phyloP scores from a whole-genome alignment of 192 early-diverging fungal species.

The Backusella psychrophila region DNA sequence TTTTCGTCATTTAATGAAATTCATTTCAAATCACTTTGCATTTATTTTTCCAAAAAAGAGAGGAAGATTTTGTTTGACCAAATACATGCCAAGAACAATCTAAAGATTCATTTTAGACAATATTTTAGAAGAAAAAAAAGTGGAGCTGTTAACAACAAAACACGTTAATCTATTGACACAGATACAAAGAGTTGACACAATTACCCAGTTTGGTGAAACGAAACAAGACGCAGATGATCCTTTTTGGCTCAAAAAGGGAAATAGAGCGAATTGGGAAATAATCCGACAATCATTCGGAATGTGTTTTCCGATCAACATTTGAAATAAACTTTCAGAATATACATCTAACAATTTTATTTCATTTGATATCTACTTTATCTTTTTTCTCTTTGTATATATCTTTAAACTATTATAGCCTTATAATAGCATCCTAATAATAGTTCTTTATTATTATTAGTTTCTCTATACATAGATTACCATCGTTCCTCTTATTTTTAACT shows the following conservation, averaged over 20 bases:
- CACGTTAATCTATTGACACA: background rate
- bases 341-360: background rate
- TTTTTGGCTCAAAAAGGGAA: background rate
- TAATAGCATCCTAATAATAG: background rate
- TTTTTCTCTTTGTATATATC: background rate
- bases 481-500: conserved; percentile 8
- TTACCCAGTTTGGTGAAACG: background rate
- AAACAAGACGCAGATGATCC: background rate
- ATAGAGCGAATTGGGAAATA: background rate
- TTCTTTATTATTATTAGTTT: background rate
- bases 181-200: background rate
- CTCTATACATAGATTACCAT: background rate
- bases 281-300: background rate
- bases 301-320: background rate
- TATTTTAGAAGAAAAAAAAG: background rate
- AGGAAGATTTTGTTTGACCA: background rate
- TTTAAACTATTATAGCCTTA: background rate
- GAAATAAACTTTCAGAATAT: background rate
- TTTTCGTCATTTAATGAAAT: background rate
- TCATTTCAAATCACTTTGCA: background rate
- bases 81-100: background rate
- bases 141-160: background rate
- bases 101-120: background rate
- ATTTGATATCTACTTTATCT: background rate
- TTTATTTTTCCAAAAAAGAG: background rate